A percentile compares a stretch with the other conserved stretches of the same genome.
These are phyloP conservation scores for Coemansia brasiliensis DNA, from an alignment of 192 early-diverging fungal genomes.

Conservation along the genomic window DNA sequence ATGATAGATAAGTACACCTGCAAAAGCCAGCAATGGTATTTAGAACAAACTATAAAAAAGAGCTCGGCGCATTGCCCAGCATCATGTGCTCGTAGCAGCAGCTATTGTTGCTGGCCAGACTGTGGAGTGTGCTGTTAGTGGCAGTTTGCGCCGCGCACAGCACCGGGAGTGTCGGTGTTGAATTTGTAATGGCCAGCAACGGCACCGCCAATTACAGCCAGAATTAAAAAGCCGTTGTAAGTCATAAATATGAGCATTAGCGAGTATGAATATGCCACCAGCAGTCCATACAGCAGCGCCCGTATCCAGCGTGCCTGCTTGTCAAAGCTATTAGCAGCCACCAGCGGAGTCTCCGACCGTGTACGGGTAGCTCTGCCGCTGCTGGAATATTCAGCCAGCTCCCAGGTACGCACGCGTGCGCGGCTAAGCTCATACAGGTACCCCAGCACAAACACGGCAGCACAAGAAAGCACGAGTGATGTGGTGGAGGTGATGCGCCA, in stretches of 20 bases:
- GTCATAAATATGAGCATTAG: slow-evolving; percentile 86
- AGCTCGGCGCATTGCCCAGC: background rate
- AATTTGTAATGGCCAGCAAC: slow-evolving; percentile 64
- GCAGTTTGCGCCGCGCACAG: slow-evolving; percentile 52
- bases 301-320: slow-evolving; percentile 52
- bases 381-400: slow-evolving; percentile 9
- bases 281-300: slow-evolving; percentile 64
- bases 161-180: slow-evolving; percentile 40
- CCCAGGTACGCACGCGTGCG: slow-evolving; percentile 44
- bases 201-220: slow-evolving; percentile 65
- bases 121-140: slow-evolving; percentile 25
- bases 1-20: background rate
- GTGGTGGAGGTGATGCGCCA: slow-evolving; percentile 65
- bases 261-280: slow-evolving; percentile 69
- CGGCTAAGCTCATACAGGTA: slow-evolving; percentile 44
- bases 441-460: slow-evolving; percentile 54
- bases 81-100: background rate
- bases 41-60: background rate
- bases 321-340: slow-evolving; percentile 29
- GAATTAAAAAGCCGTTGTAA: slow-evolving; percentile 76
- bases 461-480: slow-evolving; percentile 62
- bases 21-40: background rate
- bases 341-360: slow-evolving; percentile 19
- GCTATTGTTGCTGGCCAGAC: background rate
- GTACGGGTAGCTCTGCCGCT: background rate